Percentiles rank a stretch among this genome's conserved stretches.
phyloP scores from a whole-genome alignment of 345 rosid species.

The Dimocarpus longan region DNA sequence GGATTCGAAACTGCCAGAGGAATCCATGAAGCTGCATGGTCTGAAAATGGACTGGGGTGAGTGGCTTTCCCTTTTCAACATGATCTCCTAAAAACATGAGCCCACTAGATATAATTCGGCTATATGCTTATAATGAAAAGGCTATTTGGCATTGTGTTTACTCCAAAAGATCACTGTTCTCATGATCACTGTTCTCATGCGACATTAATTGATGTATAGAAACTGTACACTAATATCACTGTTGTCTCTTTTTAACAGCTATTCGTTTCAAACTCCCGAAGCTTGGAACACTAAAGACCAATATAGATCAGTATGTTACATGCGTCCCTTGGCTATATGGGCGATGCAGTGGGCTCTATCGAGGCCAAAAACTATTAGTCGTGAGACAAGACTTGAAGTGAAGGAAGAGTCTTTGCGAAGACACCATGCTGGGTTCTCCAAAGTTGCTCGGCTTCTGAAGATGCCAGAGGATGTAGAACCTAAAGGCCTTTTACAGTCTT shows the following conservation, averaged over 20 bases:
- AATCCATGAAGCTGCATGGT: constrained; percentile 78
- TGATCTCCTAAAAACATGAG: not conserved
- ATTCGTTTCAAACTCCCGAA: constrained; percentile 92
- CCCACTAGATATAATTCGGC: not conserved
- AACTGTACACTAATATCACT: constrained; percentile 1
- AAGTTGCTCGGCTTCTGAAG: constrained; percentile 71
- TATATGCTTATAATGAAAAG: not conserved
- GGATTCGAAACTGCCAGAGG: constrained; percentile 87
- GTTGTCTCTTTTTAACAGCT: constrained; percentile 40
- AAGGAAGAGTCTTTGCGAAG: constrained; percentile 34
- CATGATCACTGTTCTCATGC: not conserved
- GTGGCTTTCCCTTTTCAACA: constrained; percentile 9
- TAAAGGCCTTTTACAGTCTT: constrained; percentile 51
- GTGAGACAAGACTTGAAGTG: constrained; percentile 31
- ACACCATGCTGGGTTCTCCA: constrained; percentile 58
- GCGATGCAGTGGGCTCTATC: constrained; percentile 93
- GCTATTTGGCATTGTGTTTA: no score
- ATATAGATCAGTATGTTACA: constrained; percentile 69
- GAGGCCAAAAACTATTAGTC: constrained; percentile 34
- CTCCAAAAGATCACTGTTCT: not conserved
- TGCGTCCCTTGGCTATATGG: constrained; percentile 96
- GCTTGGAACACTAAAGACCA: constrained; percentile 67
- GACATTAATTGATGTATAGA: no score
- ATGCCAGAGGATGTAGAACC: constrained; percentile 48
- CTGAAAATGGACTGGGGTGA: constrained; percentile 84